Percentiles rank a stretch among this genome's conserved stretches.
Evolutionary conservation across 345 rosid species (phyloP).

Genomic region (Ricinus communis): DNA sequence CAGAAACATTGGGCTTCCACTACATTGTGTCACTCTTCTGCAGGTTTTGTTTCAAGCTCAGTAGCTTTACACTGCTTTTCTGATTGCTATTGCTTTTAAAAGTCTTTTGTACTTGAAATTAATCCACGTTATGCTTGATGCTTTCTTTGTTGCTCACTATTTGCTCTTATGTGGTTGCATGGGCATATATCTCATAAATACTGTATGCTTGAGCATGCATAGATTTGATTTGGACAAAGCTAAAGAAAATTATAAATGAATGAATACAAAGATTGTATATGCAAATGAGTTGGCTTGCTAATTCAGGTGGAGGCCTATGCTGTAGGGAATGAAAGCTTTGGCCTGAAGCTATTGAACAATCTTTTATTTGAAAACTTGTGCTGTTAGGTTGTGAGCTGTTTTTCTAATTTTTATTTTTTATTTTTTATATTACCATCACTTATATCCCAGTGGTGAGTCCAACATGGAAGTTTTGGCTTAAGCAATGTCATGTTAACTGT

Average conservation of each 20-base stretch:
- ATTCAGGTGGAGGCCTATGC: not conserved
- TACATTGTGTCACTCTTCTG: constrained; percentile 77
- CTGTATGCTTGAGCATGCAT: not conserved
- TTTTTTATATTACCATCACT: not conserved
- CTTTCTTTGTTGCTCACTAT: not conserved
- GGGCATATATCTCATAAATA: not conserved
- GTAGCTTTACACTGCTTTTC: constrained; percentile 29
- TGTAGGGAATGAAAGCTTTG: not conserved
- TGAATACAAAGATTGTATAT: not conserved
- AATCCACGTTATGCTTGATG: not conserved
- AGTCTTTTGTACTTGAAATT: not conserved
- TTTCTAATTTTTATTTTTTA: too few species aligned
- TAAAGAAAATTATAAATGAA: not conserved
- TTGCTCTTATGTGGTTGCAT: not conserved
- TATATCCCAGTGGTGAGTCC: not conserved
- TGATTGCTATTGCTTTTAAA: constrained; percentile 14
- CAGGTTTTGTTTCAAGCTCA: constrained; percentile 64
- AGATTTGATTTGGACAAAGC: not conserved
- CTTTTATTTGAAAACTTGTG: not conserved
- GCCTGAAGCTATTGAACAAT: not conserved
- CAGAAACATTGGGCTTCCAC: constrained; percentile 60
- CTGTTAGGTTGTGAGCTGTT: not conserved
- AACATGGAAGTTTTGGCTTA: too few species aligned
- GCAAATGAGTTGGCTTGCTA: not conserved
- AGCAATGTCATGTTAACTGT: too few species aligned